Conservation (phyloP, 2,329 filamentous ascomycete species). For the Taxawa tesnikishii region DNA sequence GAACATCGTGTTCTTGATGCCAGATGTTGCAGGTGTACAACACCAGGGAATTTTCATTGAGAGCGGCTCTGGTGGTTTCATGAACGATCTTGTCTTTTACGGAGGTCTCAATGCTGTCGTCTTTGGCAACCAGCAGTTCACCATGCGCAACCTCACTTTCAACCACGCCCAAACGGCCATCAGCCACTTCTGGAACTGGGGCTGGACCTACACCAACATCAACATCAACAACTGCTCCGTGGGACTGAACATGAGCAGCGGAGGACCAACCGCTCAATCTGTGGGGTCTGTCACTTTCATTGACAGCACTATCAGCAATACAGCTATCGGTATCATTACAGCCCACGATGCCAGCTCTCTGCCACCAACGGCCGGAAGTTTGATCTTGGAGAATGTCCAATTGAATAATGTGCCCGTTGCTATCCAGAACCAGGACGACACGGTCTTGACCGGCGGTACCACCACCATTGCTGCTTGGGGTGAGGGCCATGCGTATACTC, state of each 20-base stretch:
- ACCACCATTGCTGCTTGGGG: slow-evolving; percentile 29
- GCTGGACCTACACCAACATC: slow-evolving; percentile 31
- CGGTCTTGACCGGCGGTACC: slow-evolving; percentile 23
- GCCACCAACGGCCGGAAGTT: slow-evolving; percentile 32
- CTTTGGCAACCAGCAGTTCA: slow-evolving; percentile 40
- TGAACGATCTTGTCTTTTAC: slow-evolving; percentile 32
- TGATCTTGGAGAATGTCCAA: slow-evolving; percentile 44
- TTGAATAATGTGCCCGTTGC: slow-evolving; percentile 37
- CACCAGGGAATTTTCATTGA: slow-evolving; percentile 34
- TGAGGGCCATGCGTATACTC: slow-evolving; percentile 31
- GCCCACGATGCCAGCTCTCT: slow-evolving; percentile 29
- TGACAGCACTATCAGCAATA: slow-evolving; percentile 42
- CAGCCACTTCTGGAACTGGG: slow-evolving; percentile 48
- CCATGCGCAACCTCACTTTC: slow-evolving; percentile 44
- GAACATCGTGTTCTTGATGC: slow-evolving; percentile 32
- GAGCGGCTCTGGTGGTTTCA: slow-evolving; percentile 31
- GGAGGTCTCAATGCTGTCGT: slow-evolving; percentile 28
- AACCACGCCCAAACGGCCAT: slow-evolving; percentile 40
- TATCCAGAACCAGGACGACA: slow-evolving; percentile 25
- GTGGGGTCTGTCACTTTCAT: slow-evolving; percentile 45
- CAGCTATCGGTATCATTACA: slow-evolving; percentile 37
- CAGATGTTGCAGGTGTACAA: slow-evolving; percentile 31
- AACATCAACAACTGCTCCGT: slow-evolving; percentile 38
- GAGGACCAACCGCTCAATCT: slow-evolving; percentile 27
- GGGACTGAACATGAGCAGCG: slow-evolving; percentile 38